Conservation (phyloP, 2,329 filamentous ascomycete genomes). For the Fusarium torreyae region DNA sequence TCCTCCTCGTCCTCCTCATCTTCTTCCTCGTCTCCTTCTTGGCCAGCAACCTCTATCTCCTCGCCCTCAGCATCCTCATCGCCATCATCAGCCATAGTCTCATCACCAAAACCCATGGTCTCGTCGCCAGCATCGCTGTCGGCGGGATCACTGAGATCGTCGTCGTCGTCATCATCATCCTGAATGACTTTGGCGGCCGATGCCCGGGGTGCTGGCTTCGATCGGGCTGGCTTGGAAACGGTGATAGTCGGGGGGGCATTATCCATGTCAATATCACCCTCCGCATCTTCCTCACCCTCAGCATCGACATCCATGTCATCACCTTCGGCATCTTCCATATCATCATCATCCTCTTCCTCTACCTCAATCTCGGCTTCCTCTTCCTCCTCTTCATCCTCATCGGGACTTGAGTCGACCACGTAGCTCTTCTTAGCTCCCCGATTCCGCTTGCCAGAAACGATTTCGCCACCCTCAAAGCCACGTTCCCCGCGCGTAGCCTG, state of each 20-base stretch:
- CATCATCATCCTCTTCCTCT: conserved; percentile 61
- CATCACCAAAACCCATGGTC: conserved; percentile 59
- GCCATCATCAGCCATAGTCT: conserved; percentile 62
- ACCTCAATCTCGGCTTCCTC: conserved; percentile 57
- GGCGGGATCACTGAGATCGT: conserved; percentile 68
- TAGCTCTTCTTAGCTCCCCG: conserved; percentile 72
- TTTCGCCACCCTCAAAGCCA: conserved; percentile 63
- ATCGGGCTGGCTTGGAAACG: conserved; percentile 62
- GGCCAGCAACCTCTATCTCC: conserved; percentile 60
- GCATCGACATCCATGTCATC: conserved; percentile 60
- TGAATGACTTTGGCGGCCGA: conserved; percentile 54
- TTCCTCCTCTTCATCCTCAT: conserved; percentile 62
- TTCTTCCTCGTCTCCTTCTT: conserved; percentile 61
- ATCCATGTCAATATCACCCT: conserved; percentile 64
- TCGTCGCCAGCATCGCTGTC: conserved; percentile 64
- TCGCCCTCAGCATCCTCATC: conserved; percentile 66
- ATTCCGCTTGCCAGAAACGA: conserved; percentile 66
- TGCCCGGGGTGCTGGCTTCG: conserved; percentile 55
- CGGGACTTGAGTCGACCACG: conserved; percentile 69
- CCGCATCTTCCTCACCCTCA: conserved; percentile 62
- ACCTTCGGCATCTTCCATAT: conserved; percentile 55
- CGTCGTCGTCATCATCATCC: conserved; percentile 65
- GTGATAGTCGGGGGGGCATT: conserved; percentile 61
- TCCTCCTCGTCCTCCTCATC: conserved; percentile 61
- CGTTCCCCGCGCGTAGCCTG: conserved; percentile 63